phyloP scores from a whole-genome alignment of 257 asterid species.

The Solanum piurae region DNA sequence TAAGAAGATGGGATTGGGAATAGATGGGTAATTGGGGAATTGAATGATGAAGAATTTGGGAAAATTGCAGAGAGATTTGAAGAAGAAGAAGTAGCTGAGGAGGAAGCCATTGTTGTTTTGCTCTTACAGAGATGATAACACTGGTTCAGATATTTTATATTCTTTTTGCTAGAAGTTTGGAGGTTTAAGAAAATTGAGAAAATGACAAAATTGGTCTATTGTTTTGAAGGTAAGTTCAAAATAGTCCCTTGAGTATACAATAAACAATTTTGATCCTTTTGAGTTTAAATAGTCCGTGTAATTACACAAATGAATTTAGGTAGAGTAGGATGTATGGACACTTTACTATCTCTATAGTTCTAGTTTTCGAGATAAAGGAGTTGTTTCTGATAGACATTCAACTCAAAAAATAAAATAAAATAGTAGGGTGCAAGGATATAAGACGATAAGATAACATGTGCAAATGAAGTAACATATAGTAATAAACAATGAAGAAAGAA shows the following conservation, averaged over 20 bases:
- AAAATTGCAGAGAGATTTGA: neutral
- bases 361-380: no score
- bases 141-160: neutral
- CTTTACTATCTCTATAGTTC: no score
- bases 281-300: no score
- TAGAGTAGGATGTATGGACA: neutral
- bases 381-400: accelerated
- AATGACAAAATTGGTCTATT: neutral
- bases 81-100: neutral
- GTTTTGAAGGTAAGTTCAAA: neutral
- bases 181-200: neutral
- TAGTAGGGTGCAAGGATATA: neutral
- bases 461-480: neutral
- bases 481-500: no score
- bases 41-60: neutral
- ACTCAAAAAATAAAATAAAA: neutral
- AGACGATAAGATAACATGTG: neutral
- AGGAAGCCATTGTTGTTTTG: conserved; percentile 3
- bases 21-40: neutral
- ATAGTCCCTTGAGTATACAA: neutral
- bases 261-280: neutral
- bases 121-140: neutral
- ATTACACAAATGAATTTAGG: neutral
- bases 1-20: neutral
- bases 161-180: neutral